Evolutionary conservation across 805 yeast species (phyloP).

Genomic region (Spathaspora hagerdaliae): DNA sequence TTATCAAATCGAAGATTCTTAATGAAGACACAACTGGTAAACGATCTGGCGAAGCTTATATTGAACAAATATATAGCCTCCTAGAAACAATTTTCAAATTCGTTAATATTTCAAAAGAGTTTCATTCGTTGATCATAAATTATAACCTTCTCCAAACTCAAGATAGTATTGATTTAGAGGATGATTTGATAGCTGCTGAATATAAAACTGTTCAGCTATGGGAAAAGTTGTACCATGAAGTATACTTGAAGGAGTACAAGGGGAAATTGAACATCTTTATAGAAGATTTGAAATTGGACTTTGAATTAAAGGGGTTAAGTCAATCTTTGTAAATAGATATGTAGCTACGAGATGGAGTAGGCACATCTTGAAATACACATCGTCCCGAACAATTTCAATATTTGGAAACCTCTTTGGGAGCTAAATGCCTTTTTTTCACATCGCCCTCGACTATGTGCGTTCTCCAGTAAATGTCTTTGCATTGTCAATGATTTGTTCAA

Average conservation of each 20-base stretch:
- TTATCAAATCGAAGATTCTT: constrained; percentile 28
- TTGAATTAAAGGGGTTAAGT: constrained; percentile 43
- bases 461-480: too few relatives aligned
- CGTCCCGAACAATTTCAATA: too few relatives aligned
- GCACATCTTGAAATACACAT: too few relatives aligned
- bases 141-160: constrained; percentile 24
- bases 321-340: constrained; percentile 4
- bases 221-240: constrained; percentile 33
- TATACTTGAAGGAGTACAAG: constrained; percentile 42
- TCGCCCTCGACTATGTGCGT: too few relatives aligned
- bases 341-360: too few relatives aligned
- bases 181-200: constrained; percentile 15
- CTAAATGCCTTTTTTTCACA: too few relatives aligned
- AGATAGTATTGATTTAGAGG: constrained; percentile 4
- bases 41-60: constrained; percentile 21
- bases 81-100: constrained; percentile 30
- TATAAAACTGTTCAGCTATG: constrained; percentile 31
- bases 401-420: too few relatives aligned
- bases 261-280: constrained; percentile 39
- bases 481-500: too few relatives aligned
- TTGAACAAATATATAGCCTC: constrained; percentile 28
- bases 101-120: constrained; percentile 33
- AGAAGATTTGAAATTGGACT: constrained; percentile 52
- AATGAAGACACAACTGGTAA: constrained; percentile 28
- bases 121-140: constrained; percentile 20